Evolutionary conservation across 495 filamentous ascomycete species (phyloP), one percentile per base, ranked within the genome.

Genomic region (Apiosordaria backusii): DNA sequence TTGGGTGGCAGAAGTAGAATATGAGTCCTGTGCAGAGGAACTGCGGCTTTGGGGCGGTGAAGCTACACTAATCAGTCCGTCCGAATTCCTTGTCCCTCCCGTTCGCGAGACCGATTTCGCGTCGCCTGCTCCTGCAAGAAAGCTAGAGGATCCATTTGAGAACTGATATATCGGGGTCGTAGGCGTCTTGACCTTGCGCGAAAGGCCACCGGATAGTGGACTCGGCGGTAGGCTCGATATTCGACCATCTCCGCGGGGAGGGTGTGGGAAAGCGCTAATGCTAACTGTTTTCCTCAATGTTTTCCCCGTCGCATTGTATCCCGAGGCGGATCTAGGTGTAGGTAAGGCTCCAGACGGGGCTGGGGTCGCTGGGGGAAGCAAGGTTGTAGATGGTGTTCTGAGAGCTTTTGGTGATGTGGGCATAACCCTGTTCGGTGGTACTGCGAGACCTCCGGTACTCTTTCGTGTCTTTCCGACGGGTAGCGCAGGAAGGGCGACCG

Each of bases 191-290:
- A 77, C 69, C 67, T 80, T 84, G 71, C 76, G 78, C 27, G 72
- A 73, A 7, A 27, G 24, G 24, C 79, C 78, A 18, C 79, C 80
- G 13, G 85, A 85, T 55, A 88, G 74, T 3, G 87, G 86, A 73
- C 84, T 90, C 16, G 85, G 83, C 18, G 86, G 84, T 4, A 86
- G 76, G 73, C 83, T 89, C 45, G 78, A 69, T 55, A 79, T 73
- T 65, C 85, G 82, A 45, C 83, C 78, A 52, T 79, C 82, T 4
- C 83, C 82, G 65, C 86, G 88, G 21, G 93, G 93, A 27, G 93
- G 93, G 65, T 94, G 90, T n/a, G 93, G 93, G 73, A 97, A 97
- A 1, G 92, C 87, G 63, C 92, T 92, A 68, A 96, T 96, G 77
- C 92, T 97, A 66, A 96, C 89, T 0, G 90, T 91, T 72, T 92